Evolutionary conservation across 106 monocot species (phyloP).

Genomic region (Acorus gramineus): DNA sequence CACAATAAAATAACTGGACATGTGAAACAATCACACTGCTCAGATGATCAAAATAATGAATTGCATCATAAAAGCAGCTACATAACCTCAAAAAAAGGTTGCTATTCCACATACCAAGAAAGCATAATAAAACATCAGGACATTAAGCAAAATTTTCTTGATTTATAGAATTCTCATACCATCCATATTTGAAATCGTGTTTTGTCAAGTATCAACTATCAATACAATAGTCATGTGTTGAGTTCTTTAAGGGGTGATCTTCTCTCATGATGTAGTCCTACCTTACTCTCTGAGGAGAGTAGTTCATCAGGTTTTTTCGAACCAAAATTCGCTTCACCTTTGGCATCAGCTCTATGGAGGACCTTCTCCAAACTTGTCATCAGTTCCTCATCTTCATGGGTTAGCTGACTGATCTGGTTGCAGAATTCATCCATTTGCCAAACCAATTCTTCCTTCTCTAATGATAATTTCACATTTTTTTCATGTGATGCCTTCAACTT

Average conservation of each 20-base stretch:
- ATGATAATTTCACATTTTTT: slow-evolving; percentile 4
- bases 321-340: slow-evolving; percentile 5
- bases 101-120: too few species aligned
- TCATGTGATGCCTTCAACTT: slow-evolving; percentile 18
- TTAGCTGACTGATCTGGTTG: slow-evolving; percentile 16
- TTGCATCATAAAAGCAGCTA: too few species aligned
- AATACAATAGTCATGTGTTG: slow-evolving; percentile 8
- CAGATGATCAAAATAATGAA: too few species aligned
- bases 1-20: too few species aligned
- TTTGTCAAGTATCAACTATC: too few species aligned
- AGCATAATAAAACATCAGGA: too few species aligned
- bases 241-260: slow-evolving; percentile 56
- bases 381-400: slow-evolving; percentile 25
- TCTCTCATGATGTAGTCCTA: slow-evolving; percentile 8
- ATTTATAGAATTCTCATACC: too few species aligned
- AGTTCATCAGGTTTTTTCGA: slow-evolving; percentile 9
- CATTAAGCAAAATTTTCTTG: too few species aligned
- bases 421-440: slow-evolving; percentile 18
- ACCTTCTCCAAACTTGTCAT: slow-evolving; percentile 22
- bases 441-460: slow-evolving; percentile 22
- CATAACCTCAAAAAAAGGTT: too few species aligned
- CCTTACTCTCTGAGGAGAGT: slow-evolving; percentile 16
- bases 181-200: too few species aligned
- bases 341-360: slow-evolving; percentile 11
- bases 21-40: too few species aligned